phyloP scores from a whole-genome alignment of 2,329 filamentous ascomycete species.

The Calycina marina region DNA sequence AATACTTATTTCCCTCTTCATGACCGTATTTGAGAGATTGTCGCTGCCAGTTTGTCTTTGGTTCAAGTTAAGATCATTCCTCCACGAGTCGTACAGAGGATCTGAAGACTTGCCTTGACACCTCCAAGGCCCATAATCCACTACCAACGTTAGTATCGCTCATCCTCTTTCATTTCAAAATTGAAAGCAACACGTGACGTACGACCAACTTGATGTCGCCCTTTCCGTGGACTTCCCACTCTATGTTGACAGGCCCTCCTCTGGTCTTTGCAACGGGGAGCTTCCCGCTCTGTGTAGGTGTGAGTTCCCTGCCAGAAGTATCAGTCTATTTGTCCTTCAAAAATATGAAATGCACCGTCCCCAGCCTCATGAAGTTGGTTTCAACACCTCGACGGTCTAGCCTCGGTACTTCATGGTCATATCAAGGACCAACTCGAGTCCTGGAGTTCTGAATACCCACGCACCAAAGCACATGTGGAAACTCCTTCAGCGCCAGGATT shows the following conservation, averaged over 20 bases:
- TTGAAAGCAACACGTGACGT: conserved; percentile 1
- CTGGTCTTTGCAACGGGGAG: conserved; percentile 50
- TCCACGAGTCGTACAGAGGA: no score
- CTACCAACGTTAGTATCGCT: conserved; percentile 28
- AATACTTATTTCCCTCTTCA: conserved; percentile 49
- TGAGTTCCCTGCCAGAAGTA: no score
- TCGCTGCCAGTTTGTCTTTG: conserved; percentile 57
- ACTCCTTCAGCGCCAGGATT: conserved; percentile 51
- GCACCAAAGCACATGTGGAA: conserved; percentile 49
- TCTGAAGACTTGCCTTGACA: conserved; percentile 26
- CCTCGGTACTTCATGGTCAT: no score
- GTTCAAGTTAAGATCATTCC: neutral
- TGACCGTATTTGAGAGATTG: conserved; percentile 77
- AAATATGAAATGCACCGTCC: no score
- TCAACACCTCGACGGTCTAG: no score
- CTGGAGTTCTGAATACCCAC: no score
- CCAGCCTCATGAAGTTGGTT: no score
- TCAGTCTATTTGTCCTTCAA: no score
- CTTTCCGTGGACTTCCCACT: conserved; percentile 67
- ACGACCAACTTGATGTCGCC: conserved; percentile 62
- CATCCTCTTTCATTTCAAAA: conserved; percentile 8
- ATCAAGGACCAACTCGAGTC: no score
- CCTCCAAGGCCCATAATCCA: conserved; percentile 71
- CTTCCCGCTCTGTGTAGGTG: conserved; percentile 46
- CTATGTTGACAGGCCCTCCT: conserved; percentile 62